Percentiles rank a stretch among this genome's conserved stretches.
Conservation (phyloP, 2,329 filamentous ascomycete species). For the Seiridium unicorne region DNA sequence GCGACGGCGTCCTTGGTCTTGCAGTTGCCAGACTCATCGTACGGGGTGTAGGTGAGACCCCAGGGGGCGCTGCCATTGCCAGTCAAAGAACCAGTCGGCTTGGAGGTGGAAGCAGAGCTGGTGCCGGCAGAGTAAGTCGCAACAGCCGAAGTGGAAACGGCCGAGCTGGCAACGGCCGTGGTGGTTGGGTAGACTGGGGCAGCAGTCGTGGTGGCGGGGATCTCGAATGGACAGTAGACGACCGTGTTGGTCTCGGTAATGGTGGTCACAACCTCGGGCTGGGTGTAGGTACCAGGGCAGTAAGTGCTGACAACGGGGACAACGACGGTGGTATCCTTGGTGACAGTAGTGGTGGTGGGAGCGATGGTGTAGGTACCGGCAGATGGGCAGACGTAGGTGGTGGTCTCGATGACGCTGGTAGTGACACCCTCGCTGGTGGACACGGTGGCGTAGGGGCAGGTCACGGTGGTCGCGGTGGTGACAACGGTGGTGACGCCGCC, state of each 20-base stretch:
- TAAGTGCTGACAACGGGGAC: constrained; percentile 66
- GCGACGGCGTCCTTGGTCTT: constrained; percentile 59
- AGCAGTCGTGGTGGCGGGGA: constrained; percentile 25
- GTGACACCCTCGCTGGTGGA: constrained; percentile 57
- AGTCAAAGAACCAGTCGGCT: constrained; percentile 30
- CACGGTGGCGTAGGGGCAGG: constrained; percentile 68
- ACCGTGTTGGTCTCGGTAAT: constrained; percentile 67
- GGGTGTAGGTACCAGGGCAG: constrained; percentile 71
- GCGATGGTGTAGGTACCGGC: constrained; percentile 76
- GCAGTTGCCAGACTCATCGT: constrained; percentile 60
- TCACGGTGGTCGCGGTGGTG: constrained; percentile 62
- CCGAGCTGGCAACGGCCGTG: constrained; percentile 20
- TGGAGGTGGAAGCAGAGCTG: constrained; percentile 17
- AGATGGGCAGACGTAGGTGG: constrained; percentile 70
- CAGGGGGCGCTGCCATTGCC: constrained; percentile 49
- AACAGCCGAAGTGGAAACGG: constrained; percentile 19
- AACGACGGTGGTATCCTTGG: constrained; percentile 53
- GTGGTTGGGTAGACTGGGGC: constrained; percentile 4
- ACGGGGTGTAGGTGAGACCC: constrained; percentile 81
- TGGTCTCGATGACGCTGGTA: constrained; percentile 67
- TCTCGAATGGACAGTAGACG: constrained; percentile 66
- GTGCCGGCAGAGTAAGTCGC: constrained; percentile 17
- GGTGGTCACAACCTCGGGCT: constrained; percentile 64
- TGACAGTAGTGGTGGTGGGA: constrained; percentile 61
- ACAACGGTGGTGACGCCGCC: constrained; percentile 74